Percentiles rank a stretch among this genome's conserved stretches.
Conservation (phyloP, 1,284 basidiomycete species). For the Melampsora larici-populina region DNA sequence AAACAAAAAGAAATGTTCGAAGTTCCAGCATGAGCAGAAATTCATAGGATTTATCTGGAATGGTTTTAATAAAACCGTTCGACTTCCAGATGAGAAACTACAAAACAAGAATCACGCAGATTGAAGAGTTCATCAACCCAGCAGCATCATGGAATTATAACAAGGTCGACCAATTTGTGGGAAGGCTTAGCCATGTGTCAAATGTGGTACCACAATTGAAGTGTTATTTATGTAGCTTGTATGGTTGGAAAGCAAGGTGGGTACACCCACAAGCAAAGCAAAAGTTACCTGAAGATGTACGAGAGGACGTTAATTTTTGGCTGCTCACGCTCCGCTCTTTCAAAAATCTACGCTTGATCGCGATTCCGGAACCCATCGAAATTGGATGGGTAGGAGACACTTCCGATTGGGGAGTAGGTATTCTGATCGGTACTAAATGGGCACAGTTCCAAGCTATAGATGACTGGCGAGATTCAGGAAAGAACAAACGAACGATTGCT, state of each 20-base stretch:
- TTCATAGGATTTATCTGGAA: conserved; percentile 8
- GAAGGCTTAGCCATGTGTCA: conserved; percentile 7
- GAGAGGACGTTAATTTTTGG: no score
- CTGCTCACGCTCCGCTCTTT: no score
- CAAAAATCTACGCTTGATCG: no score
- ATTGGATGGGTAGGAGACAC: conserved; percentile 14
- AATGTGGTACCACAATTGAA: neutral
- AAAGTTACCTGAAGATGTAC: no score
- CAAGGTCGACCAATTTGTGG: neutral
- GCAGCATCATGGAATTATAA: no score
- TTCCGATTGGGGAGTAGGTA: neutral
- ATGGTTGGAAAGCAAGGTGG: neutral
- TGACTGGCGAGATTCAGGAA: neutral
- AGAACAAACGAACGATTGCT: neutral
- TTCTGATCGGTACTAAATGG: no score
- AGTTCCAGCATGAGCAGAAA: no score
- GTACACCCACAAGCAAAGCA: no score
- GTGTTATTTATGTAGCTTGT: neutral
- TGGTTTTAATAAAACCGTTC: neutral
- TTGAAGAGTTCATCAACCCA: no score
- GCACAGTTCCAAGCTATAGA: neutral
- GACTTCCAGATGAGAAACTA: no score
- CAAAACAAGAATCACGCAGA: no score
- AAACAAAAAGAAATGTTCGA: no score
- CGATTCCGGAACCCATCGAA: neutral